A percentile compares a stretch with the other conserved stretches of the same genome.
Evolutionary conservation across 2,329 filamentous ascomycete species (phyloP).

Genomic region (Ceratocystis lukuohia): DNA sequence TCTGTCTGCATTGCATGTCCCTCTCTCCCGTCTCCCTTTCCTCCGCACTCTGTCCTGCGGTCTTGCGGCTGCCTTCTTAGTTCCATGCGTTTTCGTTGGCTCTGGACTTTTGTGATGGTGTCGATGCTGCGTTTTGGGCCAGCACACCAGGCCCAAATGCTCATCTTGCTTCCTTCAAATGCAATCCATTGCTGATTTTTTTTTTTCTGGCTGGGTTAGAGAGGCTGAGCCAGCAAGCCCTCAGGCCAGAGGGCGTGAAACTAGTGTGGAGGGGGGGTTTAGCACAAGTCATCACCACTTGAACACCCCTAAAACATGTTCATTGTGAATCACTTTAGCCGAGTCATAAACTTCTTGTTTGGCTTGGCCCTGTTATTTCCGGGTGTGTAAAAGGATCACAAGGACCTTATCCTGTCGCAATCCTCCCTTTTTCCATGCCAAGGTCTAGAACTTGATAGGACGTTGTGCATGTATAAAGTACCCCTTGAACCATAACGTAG

Average conservation of each 20-base stretch:
- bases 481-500: too few relatives aligned
- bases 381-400: not conserved
- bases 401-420: not conserved
- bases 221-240: not conserved
- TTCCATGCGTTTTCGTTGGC: too few relatives aligned
- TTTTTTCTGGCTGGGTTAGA: not conserved
- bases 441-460: not conserved
- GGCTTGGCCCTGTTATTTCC: not conserved
- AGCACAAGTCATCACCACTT: not conserved
- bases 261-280: not conserved
- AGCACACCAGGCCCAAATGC: not conserved
- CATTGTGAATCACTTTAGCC: not conserved
- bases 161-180: not conserved
- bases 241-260: too few relatives aligned
- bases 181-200: not conserved
- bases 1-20: too few relatives aligned
- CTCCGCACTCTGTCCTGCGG: too few relatives aligned
- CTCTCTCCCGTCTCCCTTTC: too few relatives aligned
- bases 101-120: too few relatives aligned
- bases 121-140: too few relatives aligned
- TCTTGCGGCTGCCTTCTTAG: too few relatives aligned
- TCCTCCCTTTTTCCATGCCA: not conserved
- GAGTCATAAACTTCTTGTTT: not conserved
- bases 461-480: too few relatives aligned
- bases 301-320: not conserved